Evolutionary conservation across 768 basidiomycete species (phyloP).

Genomic region (Xerocomellus intermedius): DNA sequence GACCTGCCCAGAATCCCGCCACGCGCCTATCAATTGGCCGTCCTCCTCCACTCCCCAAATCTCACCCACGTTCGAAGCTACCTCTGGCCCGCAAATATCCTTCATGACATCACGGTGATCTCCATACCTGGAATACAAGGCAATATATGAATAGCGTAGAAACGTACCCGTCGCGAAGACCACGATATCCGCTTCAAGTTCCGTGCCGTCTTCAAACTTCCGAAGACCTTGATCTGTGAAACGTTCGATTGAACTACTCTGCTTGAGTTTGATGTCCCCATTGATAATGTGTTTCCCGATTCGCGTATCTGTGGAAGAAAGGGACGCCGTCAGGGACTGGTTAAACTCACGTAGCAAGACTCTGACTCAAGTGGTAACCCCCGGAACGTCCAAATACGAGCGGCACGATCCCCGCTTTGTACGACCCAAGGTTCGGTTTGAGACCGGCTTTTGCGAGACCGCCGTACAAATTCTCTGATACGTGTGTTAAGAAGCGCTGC

Average conservation of each 20-base stretch:
- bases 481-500: neutral
- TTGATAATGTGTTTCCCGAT: constrained; percentile 40
- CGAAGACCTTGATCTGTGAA: constrained; percentile 26
- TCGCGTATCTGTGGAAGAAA: constrained; percentile 23
- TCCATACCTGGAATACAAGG: constrained; percentile 37
- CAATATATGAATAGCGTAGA: neutral
- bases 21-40: constrained; percentile 47
- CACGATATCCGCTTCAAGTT: constrained; percentile 21
- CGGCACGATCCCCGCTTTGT: constrained; percentile 31
- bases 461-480: constrained; percentile 32
- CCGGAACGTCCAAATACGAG: constrained; percentile 27
- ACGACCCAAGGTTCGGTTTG: constrained; percentile 28
- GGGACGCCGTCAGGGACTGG: neutral
- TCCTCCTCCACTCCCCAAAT: constrained; percentile 61
- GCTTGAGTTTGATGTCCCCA: constrained; percentile 46
- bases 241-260: constrained; percentile 26
- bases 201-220: constrained; percentile 22
- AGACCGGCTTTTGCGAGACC: constrained; percentile 34
- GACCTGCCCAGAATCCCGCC: constrained; percentile 16
- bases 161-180: constrained; percentile 18
- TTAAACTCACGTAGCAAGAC: neutral
- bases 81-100: constrained; percentile 44
- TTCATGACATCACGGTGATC: constrained; percentile 37
- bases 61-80: constrained; percentile 41
- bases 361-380: constrained; percentile 32